A percentile compares a stretch with the other conserved stretches of the same genome.
phyloP scores from a whole-genome alignment of 2,329 filamentous ascomycete genomes.

The Diaporthe aspalathi region DNA sequence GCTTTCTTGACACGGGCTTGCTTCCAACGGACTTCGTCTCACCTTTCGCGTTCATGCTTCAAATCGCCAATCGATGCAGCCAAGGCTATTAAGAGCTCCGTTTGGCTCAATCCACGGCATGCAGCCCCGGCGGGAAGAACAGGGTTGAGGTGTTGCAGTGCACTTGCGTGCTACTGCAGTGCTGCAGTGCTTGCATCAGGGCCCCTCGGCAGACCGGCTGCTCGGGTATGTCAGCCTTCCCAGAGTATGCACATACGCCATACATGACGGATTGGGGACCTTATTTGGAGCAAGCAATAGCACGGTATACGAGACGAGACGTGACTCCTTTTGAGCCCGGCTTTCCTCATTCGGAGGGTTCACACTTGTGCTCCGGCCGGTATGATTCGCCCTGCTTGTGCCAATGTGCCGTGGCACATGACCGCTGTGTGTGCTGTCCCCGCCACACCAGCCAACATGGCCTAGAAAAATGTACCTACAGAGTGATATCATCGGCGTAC shows the following conservation, averaged over 20 bases:
- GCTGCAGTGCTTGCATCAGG: neutral
- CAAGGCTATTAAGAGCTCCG: neutral
- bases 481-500: slow-evolving; percentile 30
- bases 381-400: neutral
- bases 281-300: neutral
- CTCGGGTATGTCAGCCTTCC: neutral
- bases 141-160: neutral
- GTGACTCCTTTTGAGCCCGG: neutral
- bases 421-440: neutral
- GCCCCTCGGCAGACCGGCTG: neutral
- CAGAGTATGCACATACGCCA: neutral
- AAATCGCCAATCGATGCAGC: neutral
- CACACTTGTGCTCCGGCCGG: neutral
- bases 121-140: neutral
- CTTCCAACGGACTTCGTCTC: neutral
- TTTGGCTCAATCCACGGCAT: neutral
- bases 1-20: neutral
- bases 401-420: neutral
- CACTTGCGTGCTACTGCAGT: too few relatives aligned
- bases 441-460: neutral
- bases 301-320: neutral
- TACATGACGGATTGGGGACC: neutral
- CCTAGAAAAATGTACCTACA: neutral
- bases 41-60: neutral
- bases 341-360: slow-evolving; percentile 13